Evolutionary conservation across 129 eudicot species (phyloP), one percentile per base, ranked within the genome.

Genomic region (Tanacetum coccineum): DNA sequence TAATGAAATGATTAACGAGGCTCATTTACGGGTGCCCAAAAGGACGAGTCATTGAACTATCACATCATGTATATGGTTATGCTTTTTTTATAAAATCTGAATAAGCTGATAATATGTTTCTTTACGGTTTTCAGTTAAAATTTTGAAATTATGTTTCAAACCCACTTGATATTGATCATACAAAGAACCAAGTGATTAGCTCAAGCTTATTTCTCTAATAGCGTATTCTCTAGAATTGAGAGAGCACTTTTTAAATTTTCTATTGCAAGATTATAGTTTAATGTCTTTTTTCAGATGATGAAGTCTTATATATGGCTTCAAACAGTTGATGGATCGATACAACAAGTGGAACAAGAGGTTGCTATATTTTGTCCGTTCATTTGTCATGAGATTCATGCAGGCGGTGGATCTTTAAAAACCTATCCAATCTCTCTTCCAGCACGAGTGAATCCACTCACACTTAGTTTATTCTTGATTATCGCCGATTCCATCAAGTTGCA

Each of bases 301-400:
- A 85, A 81, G 85, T 85, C 97, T 15, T 86, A 84, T 67, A 71
- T 92, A 64, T 92, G 98, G 98, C 86, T 92, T 57, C 91, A 86
- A 81, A 92, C 95, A 28, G 77, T 88, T 56, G 96, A 86, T 67
- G 95, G 85, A 50, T 80, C 98, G 18, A 78, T 92, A 59, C 91
- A 82, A 45, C 87, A 88, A 86, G 95, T 92, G 54, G 98, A 92
- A 66, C 88, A 88, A 62, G 96, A 88, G 55, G 91, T 92, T 19
- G 96, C 98, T 67, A 82, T 72, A 79, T 88, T 86, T 78, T 92
- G 96, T 66, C 95, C 96, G 10, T 68, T 85, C 11, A 75, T 92
- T 82, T 92, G 87, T 66, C 91, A 80, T 19, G 95, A 92, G 74
- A 80, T 88, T 72, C 96, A 80, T 36, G 73, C 82, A 55, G 95